A percentile compares a stretch with the other conserved stretches of the same genome.
These are phyloP conservation scores for Zygosaccharomyces pseudobailii DNA, from an alignment of 1,139 yeast species.

Conservation along the genomic window DNA sequence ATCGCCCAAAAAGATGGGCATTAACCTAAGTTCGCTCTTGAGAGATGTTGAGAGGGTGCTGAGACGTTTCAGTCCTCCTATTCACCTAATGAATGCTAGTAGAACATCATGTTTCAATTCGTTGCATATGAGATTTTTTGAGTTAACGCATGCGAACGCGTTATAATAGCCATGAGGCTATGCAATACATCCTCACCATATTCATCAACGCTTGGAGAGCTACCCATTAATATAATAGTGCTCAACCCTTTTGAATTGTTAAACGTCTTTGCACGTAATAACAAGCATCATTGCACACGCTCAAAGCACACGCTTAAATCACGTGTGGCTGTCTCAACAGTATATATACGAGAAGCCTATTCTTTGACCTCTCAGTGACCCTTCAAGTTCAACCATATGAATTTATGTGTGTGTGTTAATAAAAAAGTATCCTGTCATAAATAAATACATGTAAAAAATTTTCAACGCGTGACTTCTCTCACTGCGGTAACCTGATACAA, in stretches of 20 bases:
- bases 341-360: background rate
- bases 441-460: background rate
- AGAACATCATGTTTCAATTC: background rate
- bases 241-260: background rate
- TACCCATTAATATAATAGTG: background rate
- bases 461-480: slow-evolving; percentile 1
- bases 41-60: too few species aligned
- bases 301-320: background rate
- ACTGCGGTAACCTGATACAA: background rate
- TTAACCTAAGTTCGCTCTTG: too few species aligned
- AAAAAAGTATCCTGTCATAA: background rate
- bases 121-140: too few species aligned
- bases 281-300: background rate
- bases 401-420: too few species aligned
- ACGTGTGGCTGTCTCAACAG: too few species aligned
- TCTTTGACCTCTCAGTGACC: background rate
- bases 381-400: too few species aligned
- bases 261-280: background rate
- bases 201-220: background rate
- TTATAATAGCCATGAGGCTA: too few species aligned
- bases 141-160: too few species aligned
- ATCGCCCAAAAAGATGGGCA: background rate
- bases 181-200: too few species aligned
- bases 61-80: background rate
- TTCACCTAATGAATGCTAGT: too few species aligned